A percentile compares a stretch with the other conserved stretches of the same genome.
Conservation (phyloP, 73 alveolate species). For the Blepharisma japonicum region DNA sequence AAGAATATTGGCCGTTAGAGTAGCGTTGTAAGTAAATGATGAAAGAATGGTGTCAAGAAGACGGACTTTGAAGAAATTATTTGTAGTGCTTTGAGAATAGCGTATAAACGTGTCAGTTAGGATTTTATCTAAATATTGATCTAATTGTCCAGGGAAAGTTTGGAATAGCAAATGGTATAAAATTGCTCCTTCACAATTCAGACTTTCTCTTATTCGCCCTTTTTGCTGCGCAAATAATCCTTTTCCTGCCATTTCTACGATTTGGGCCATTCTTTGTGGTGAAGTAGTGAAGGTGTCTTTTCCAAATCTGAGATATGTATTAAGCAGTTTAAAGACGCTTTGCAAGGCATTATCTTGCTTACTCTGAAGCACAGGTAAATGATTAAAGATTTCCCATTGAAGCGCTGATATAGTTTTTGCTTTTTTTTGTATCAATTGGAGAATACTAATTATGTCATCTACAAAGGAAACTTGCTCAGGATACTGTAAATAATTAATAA, state of each 20-base stretch:
- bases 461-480: neutral
- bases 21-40: neutral
- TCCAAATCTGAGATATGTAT: constrained; percentile 12
- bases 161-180: neutral
- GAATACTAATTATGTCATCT: constrained; percentile 1
- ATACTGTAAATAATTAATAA: neutral
- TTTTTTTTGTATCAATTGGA: neutral
- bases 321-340: neutral
- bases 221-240: neutral
- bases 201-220: neutral
- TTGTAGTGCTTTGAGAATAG: neutral
- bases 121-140: neutral
- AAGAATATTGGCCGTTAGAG: neutral
- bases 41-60: constrained; percentile 4
- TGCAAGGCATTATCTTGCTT: constrained; percentile 1
- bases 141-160: constrained; percentile 19
- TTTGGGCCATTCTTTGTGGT: neutral
- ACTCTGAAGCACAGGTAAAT: neutral
- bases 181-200: constrained; percentile 15
- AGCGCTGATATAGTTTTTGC: neutral
- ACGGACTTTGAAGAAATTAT: constrained; percentile 20
- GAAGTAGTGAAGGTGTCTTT: neutral
- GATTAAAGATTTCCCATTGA: constrained; percentile 27
- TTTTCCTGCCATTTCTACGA: neutral
- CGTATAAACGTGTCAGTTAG: neutral